phyloP scores from a whole-genome alignment of 2,329 filamentous ascomycete species.

The Magnaporthiopsis incrustans region DNA sequence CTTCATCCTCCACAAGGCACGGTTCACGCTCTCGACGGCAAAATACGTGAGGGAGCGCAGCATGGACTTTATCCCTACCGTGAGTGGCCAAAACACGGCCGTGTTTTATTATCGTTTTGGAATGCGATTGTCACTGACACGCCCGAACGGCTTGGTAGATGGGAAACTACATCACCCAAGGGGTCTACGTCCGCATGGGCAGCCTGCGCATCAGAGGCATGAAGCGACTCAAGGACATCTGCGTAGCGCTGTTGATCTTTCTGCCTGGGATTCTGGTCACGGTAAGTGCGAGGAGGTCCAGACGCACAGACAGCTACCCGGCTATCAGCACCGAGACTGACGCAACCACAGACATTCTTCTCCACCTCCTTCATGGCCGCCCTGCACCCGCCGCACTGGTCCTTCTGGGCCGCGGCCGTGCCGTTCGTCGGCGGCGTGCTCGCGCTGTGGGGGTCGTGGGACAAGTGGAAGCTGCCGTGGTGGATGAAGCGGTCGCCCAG shows the following conservation, averaged over 20 bases:
- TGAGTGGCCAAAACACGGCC: not conserved
- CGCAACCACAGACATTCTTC: not conserved
- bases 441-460: not conserved
- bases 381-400: not conserved
- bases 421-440: not conserved
- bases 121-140: not conserved
- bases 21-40: not conserved
- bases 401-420: not conserved
- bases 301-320: not conserved
- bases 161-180: not conserved
- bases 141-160: too few species aligned
- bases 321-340: too few species aligned
- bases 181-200: not conserved
- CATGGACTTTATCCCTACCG: not conserved
- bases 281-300: not conserved
- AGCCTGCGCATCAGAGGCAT: not conserved
- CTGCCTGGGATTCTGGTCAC: not conserved
- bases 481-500: slow-evolving; percentile 1
- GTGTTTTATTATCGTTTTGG: not conserved
- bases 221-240: not conserved
- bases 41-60: not conserved
- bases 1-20: not conserved
- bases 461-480: not conserved
- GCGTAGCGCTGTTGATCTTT: not conserved
- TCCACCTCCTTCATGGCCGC: slow-evolving; percentile 2